Conservation (phyloP, 1,139 yeast genomes). For the Barnettozyma hawaiiensis region DNA sequence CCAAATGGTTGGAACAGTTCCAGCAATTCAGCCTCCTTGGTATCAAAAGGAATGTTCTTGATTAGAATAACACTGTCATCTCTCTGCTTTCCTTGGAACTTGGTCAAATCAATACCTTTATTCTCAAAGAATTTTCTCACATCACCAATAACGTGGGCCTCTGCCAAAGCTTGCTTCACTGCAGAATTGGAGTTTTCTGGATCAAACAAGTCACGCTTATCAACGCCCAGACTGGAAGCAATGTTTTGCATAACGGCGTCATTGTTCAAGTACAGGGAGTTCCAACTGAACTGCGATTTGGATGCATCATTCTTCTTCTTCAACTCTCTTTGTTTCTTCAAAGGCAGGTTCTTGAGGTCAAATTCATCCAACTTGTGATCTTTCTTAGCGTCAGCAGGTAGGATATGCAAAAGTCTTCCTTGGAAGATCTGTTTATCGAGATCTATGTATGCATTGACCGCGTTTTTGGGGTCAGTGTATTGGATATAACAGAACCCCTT, state of each 20-base stretch:
- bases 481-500: constrained; percentile 91
- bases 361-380: constrained; percentile 80
- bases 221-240: constrained; percentile 75
- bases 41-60: constrained; percentile 87
- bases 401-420: constrained; percentile 85
- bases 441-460: constrained; percentile 64
- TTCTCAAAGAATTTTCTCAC: constrained; percentile 81
- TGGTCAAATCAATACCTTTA: constrained; percentile 77
- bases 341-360: constrained; percentile 82
- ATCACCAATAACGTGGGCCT: constrained; percentile 90
- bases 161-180: constrained; percentile 97
- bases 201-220: constrained; percentile 78
- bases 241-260: constrained; percentile 93
- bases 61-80: constrained; percentile 80
- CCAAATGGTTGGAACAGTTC: constrained; percentile 81
- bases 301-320: constrained; percentile 81
- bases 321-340: constrained; percentile 84
- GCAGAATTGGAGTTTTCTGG: constrained; percentile 86
- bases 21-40: constrained; percentile 71
- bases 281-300: constrained; percentile 89
- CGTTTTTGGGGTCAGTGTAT: constrained; percentile 61
- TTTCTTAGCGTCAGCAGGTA: constrained; percentile 81
- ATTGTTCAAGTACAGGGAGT: constrained; percentile 80
- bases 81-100: constrained; percentile 62
- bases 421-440: constrained; percentile 89